Percentiles rank a stretch among this genome's conserved stretches.
Conservation (phyloP, 345 rosid genomes). For the Euphorbia tirucalli region DNA sequence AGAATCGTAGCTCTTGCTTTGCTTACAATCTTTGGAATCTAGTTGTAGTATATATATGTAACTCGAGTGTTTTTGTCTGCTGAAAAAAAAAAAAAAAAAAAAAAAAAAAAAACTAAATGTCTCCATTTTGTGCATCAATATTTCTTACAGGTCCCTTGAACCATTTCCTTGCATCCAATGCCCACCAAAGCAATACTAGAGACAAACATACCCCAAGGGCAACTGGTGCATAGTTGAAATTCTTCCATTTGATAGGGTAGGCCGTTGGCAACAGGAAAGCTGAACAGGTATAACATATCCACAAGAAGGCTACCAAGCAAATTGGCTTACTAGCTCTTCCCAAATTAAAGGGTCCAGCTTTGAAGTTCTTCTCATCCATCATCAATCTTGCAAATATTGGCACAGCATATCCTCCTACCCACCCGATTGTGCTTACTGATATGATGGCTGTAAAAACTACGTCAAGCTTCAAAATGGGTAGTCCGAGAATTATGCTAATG, state of each 20-base stretch:
- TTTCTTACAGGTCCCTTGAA: constrained; percentile 67
- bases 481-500: constrained; percentile 54
- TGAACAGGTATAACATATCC: constrained; percentile 66
- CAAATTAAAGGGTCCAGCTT: constrained; percentile 57
- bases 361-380: constrained; percentile 54
- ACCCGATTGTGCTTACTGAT: constrained; percentile 60
- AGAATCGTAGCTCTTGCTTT: no score
- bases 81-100: no score
- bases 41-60: no score
- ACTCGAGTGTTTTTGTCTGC: no score
- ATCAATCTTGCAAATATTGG: constrained; percentile 59
- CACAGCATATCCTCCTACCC: constrained; percentile 67
- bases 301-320: constrained; percentile 50
- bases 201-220: constrained; percentile 46
- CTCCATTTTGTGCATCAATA: constrained; percentile 25
- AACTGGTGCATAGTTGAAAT: constrained; percentile 60
- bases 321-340: constrained; percentile 54
- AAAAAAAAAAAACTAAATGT: background rate
- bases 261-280: constrained; percentile 55
- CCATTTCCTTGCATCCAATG: constrained; percentile 55
- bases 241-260: constrained; percentile 49
- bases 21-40: no score
- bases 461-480: constrained; percentile 50
- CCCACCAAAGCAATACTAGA: constrained; percentile 57
- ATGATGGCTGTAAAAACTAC: constrained; percentile 62